Evolutionary conservation across 495 filamentous ascomycete species (phyloP), one percentile per base, ranked within the genome.

Genomic region (Lasiosphaeria hispida): DNA sequence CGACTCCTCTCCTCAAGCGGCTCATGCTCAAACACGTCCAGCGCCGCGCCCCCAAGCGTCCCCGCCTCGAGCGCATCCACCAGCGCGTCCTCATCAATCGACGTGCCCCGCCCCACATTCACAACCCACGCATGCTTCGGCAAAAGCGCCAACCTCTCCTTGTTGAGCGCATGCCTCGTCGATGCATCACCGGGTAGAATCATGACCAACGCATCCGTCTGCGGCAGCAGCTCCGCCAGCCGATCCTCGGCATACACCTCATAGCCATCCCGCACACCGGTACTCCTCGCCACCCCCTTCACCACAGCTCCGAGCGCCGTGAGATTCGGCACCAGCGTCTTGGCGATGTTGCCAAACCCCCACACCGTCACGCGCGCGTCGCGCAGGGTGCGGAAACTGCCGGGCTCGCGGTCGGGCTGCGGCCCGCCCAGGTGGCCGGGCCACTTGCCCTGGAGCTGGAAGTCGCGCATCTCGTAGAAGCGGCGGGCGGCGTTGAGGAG

Each of bases 291-390:
- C 2, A 81, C 59, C 11, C 80, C 80, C 44, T 60, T 62, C 2
- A 77, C 75, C 0, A 54, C 69, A 34, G 83, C 76, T 39, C 79
- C 80, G 44, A 75, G 77, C 5, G 80, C 87, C 43, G 77, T 73
- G 1, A 90, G 85, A 47, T 87, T 83, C 64, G 79, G 84, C 56
- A 85, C 84, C 59, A 96, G 78, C 62, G 90, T 85, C 76, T 86
- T 71, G 43, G 88, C 90, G 52, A 95, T 95, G 37, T 90, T 91
- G 30, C 91, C 91, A 82, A 92, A 92, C 1, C 91, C 91, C 62
- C 94, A 80, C 62, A 96, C 85, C 15, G 69, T 41, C 2, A 79
- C 67, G 18, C 68, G 63, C 13, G 83, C 80, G 47, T 77, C 78
- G 39, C 78, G 73, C 61, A 85, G 69, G 2, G 81, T 83, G 11